Base-by-base conservation (phyloP, 2,329 filamentous ascomycete species). In the Akanthomyces muscarius region DNA sequence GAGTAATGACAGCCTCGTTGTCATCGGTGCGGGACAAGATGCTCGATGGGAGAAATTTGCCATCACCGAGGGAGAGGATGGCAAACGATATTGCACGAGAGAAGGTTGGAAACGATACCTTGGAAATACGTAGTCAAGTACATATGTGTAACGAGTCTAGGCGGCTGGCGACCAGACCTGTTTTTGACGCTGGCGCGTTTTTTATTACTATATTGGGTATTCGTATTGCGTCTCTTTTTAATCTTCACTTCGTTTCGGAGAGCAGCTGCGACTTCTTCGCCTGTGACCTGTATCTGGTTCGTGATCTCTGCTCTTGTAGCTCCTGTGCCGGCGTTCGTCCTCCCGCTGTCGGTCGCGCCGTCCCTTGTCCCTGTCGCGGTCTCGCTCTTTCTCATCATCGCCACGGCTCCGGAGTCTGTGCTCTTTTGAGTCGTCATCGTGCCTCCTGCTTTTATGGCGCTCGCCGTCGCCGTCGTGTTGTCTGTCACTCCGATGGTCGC, bases 31-130 rank as follows among this genome's bases (percentile, higher is more conserved):
- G 1, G 92, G 92, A 0, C 82, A 84, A 64, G 90, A 95, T 72
- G 89, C 89, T 18, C 83, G 90, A 57, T 97, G 93, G 92, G 92
- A 97, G 78, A 92, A 89, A 65, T 97, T 96, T 69, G 80, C 88
- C 23, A 79, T 96, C 58, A 82, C 82, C n/a, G 83, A 89, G 62
- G 84, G 83, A 16, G 83, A 88, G 25, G 86, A 90, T 65, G 90
- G 90, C 11, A 86, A 84, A 67, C 82, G 87, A 51, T 79, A 85
- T 58, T 85, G 90, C 66, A 77, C 86, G 36, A 82, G 90, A 66
- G 88, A 93, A 70, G 91, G 90, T 2, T 96, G 92, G 92, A 94
- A 91, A 75, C 83, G 87, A 69, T 95, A 93, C 77, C 76, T 93
- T 59, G 78, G 78, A 7, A 77, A 74, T 62, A 72, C 74, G 48